A percentile compares a stretch with the other conserved stretches of the same genome.
phyloP scores from a whole-genome alignment of 1,284 basidiomycete species.

The Cerrena zonata region DNA sequence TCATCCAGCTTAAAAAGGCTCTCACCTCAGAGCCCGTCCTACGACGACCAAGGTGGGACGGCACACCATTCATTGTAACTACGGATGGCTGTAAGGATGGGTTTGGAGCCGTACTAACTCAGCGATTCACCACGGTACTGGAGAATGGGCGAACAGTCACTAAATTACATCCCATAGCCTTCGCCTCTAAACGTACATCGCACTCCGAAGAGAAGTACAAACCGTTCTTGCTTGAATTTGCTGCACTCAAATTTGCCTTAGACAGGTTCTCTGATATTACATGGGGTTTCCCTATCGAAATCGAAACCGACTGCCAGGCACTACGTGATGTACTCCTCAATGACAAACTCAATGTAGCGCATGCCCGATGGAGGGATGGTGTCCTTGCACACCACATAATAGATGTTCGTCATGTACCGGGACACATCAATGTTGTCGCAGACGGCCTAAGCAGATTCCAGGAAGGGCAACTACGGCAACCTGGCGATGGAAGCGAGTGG shows the following conservation, averaged over 20 bases:
- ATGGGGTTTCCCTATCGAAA: constrained; percentile 14
- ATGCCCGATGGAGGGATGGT: constrained; percentile 15
- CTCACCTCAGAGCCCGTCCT: constrained; percentile 16
- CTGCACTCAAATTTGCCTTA: constrained; percentile 15
- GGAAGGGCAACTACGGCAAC: background rate
- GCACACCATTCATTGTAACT: constrained; percentile 14
- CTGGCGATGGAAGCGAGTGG: constrained; percentile 30
- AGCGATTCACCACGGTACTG: constrained; percentile 7
- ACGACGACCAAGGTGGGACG: constrained; percentile 10
- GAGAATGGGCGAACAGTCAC: constrained; percentile 10
- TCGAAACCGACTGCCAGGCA: constrained; percentile 17
- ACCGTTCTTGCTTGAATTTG: constrained; percentile 15
- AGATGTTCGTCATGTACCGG: constrained; percentile 14
- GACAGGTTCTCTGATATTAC: constrained; percentile 16
- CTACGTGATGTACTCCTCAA: constrained; percentile 11
- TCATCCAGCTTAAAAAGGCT: constrained; percentile 11
- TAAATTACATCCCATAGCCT: constrained; percentile 13
- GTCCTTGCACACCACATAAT: constrained; percentile 12
- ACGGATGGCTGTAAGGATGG: constrained; percentile 17
- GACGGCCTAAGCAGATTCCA: constrained; percentile 10
- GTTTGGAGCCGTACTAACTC: constrained; percentile 15
- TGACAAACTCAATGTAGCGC: constrained; percentile 12
- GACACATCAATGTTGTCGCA: constrained; percentile 8
- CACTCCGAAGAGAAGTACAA: constrained; percentile 17
- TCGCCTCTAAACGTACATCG: constrained; percentile 15